Base-by-base conservation (phyloP, 345 rosid species). In the Hibiscus trionum region DNA sequence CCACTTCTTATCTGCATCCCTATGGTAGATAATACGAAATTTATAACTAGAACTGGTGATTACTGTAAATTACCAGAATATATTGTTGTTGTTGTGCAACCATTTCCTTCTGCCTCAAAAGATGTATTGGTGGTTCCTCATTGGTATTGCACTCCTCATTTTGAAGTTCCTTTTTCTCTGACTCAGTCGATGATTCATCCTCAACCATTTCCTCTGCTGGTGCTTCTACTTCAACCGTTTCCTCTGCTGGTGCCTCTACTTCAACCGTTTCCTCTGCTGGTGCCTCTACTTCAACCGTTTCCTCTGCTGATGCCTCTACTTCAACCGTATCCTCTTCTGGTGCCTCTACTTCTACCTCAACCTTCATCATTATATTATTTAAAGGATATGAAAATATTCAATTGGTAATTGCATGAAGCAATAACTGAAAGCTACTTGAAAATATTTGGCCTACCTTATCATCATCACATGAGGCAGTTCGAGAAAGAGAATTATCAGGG, bases 21-120 rank as follows among this genome's bases (percentile, higher is more conserved):
- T 10, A 14, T 5, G 0, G 21, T 6, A 70, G 77, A 71, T 56
- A 11, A 44, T 19, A 60, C 49, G 56, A 71, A 12, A 46, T 26
- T 64, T 17, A 31, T 39, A 19, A 49, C 60, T 33, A 26, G 46
- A 42, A 63, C 33, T 9, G 44, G 4, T 55, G 37, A 44, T 73
- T 50, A 35, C 44, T 59, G 49, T 61, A 42, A 60, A 50, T 69
- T 83, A 91, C 94, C 97, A 71, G 80, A 72, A 91, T 76, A 66
- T 86, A 84, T 68, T 73, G 76, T 72, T 81, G 77, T 71, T 91
- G 96, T 58, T 80, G 80, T 66, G 80, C 83, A 66, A 85, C 77
- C 46, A 80, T 74, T 44, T 44, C 62, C 49, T 52, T 78, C 47
- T 78, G 82, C 74, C 82, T 85, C 80, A 53, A 24, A 59, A 62